Evolutionary conservation across 768 basidiomycete species (phyloP), one percentile per base, ranked within the genome.

Genomic region (Tephrocybe sp.): DNA sequence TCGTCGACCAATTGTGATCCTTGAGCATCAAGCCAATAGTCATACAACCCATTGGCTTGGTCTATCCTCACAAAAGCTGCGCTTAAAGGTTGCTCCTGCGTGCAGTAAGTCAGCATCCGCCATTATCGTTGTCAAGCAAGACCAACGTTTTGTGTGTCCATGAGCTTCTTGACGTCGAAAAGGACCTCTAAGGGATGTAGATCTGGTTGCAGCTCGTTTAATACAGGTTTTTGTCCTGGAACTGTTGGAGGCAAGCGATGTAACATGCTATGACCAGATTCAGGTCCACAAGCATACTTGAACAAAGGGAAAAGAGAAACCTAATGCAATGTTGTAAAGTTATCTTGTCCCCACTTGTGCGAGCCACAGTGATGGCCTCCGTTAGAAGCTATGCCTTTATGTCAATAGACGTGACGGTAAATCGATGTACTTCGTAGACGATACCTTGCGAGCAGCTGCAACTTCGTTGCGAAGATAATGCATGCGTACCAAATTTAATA

Each of bases 281-380:
- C n/a, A n/a, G n/a, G 44, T 21, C 34, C 32, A 42, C 44, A 21
- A 55, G 46, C 19, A 49, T 27, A 38, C 11, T 7, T 13, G 5
- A 27, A 13, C 5, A n/a, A 46, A 25, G 6, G n/a, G 21, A 16
- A 13, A 36, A 43, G 30, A 43, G 46, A 19, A 38, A 85, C 90
- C 86, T 87, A 59, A 85, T 85, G 57, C 89, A 92, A 61, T 89
- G 86, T 56, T 91, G 87, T 41, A 92, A 70, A 9, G 85, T 86
- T 38, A 83, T 59, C 45, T 77, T 82, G 64, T 93, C 91, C 27
- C 83, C 82, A 25, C 74, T 79, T 7, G 83, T 84, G 44, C 91
- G 80, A 44, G 89, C 79, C n/a, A 87, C 82, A 36, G 79, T 77
- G 52, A 92, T 84, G 2, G 89, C 91, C 69, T 93, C 91, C 26